Evolutionary conservation across 768 basidiomycete species (phyloP).

Genomic region (Amanita rubescens): DNA sequence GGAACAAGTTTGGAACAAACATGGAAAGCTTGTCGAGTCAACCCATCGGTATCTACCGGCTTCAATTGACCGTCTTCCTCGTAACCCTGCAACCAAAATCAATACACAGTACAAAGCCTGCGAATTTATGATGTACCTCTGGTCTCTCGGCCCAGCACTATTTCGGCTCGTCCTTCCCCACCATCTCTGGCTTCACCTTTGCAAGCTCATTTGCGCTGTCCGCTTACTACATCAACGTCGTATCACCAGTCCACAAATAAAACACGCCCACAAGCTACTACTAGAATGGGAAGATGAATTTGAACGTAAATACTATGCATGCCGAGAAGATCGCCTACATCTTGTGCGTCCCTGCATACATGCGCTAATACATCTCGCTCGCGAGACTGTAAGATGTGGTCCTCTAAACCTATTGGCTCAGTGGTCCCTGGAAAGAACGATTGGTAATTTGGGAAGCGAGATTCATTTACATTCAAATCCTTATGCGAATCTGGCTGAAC

Average conservation of each 20-base stretch:
- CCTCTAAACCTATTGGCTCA: conserved; percentile 18
- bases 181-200: too few species aligned
- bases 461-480: conserved; percentile 17
- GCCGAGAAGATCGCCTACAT: conserved; percentile 19
- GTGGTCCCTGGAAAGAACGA: conserved; percentile 23
- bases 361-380: conserved; percentile 17
- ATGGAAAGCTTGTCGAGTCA: conserved; percentile 9
- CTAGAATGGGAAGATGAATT: conserved; percentile 21
- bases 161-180: conserved; percentile 16
- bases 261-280: conserved; percentile 11
- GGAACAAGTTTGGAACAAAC: neutral
- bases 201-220: conserved; percentile 18
- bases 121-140: conserved; percentile 22
- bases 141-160: conserved; percentile 20
- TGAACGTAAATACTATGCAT: conserved; percentile 23
- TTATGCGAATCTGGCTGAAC: conserved; percentile 20
- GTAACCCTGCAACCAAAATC: conserved; percentile 25
- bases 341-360: conserved; percentile 25
- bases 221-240: conserved; percentile 16
- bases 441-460: conserved; percentile 15
- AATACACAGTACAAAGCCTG: conserved; percentile 23
- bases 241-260: conserved; percentile 13
- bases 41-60: conserved; percentile 6
- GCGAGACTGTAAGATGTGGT: conserved; percentile 16
- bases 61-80: conserved; percentile 22